Base-by-base conservation (phyloP, 192 early-diverging fungal genomes). In the Coemansia sp. region DNA sequence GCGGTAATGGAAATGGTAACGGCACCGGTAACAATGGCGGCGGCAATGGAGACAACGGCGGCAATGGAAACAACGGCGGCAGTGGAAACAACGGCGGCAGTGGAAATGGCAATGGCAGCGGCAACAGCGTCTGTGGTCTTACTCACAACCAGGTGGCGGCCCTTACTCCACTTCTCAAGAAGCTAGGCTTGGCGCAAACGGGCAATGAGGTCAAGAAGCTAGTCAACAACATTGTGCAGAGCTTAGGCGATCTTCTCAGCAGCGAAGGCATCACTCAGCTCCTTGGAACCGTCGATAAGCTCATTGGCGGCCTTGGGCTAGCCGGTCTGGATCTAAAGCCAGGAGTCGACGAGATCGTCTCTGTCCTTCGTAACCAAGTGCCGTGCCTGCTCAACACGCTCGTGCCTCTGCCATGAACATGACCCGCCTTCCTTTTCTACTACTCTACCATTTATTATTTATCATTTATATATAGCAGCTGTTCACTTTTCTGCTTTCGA, bases 121-220 rank as follows among this genome's bases (percentile, higher is more conserved):
- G 60, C 36, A 59, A 47, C 38, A 68, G 68, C 11, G 40, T 70
- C 2, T 82, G 79, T 42, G 79, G 73, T 0, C 59, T 82, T 6
- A 66, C 70, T 11, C 42, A 53, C 0, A 39, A 39, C 9, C 73
- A 73, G 17, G 70, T 76, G 9, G 37, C 79, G 0, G 73, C 73
- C 5, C 79, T 82, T 7, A 76, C 70, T 0, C 79, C 79, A 1
- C 38, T 82, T 11, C 63, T 82, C 59, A 76, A 72, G n/a, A 72
- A 73, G 35, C 73, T 82, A 6, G 73, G 79, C 8, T 62, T 82
- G 24, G 79, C 73, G 14, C 17, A 60, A 22, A 82, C 79, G 3
- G 79, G 70, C 41, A 67, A 76, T 67, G 79, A 76, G 32, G 56
- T 82, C 67, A 82, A 82, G 42, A 56, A 74, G 40, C 65, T 82